A percentile compares a stretch with the other conserved stretches of the same genome.
Evolutionary conservation across 306 rosid species (phyloP).

Genomic region (Sphenostylis stenocarpa): DNA sequence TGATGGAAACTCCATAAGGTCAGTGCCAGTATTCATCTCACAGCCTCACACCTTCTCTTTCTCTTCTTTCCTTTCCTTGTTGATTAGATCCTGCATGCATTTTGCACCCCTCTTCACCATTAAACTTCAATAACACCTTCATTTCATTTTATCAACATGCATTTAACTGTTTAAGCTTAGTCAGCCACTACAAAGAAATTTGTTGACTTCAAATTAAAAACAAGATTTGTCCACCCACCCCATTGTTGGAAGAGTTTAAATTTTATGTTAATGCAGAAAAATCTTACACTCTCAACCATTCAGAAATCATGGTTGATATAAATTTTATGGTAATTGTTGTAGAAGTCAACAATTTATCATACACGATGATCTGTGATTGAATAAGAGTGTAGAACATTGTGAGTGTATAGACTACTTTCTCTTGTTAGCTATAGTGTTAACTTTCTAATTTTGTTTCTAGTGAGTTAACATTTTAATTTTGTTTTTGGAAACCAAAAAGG

Average conservation of each 20-base stretch:
- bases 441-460: constrained; percentile 13
- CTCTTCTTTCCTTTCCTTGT: background rate
- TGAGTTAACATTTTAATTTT: background rate
- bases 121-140: background rate
- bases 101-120: background rate
- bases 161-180: background rate
- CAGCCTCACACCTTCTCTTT: background rate
- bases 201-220: constrained; percentile 12
- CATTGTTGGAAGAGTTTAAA: background rate
- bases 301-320: background rate
- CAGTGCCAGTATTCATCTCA: background rate
- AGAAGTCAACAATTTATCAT: background rate
- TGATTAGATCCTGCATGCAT: constrained; percentile 9
- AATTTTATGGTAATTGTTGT: background rate
- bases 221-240: constrained; percentile 2
- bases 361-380: background rate
- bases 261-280: background rate
- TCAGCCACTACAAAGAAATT: background rate
- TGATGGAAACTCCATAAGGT: constrained; percentile 75
- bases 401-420: background rate
- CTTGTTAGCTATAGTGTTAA: background rate
- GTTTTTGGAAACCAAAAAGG: constrained; percentile 22
- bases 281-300: background rate
- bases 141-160: background rate
- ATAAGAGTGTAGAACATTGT: background rate